phyloP scores from a whole-genome alignment of 495 filamentous ascomycete species.

The Penicillium dipodomyicola region DNA sequence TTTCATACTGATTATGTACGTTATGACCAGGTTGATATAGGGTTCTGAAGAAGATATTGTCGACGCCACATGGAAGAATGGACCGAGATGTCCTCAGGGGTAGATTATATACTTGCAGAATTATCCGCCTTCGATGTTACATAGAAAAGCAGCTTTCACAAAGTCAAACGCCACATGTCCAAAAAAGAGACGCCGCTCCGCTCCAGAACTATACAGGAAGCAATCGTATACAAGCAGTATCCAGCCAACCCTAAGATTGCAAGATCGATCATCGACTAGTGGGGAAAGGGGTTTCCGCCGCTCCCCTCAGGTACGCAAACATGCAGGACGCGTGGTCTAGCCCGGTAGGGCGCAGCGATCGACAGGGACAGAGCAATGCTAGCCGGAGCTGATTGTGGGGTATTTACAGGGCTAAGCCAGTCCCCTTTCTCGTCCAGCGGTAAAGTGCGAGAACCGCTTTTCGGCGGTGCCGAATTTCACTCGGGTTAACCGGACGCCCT shows the following conservation, averaged over 20 bases:
- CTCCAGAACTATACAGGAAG: neutral
- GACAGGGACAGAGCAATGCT: constrained; percentile 6
- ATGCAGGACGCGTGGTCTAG: neutral
- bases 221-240: neutral
- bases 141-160: neutral
- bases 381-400: neutral
- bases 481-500: constrained; percentile 69
- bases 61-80: neutral
- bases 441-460: constrained; percentile 73
- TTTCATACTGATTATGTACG: neutral
- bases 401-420: constrained; percentile 64
- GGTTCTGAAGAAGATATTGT: neutral
- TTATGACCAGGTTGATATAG: neutral
- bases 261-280: neutral
- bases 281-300: neutral
- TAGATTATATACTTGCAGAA: too few species aligned
- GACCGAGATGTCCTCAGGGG: neutral
- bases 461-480: constrained; percentile 70
- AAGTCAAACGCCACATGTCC: neutral
- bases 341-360: constrained; percentile 1
- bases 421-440: constrained; percentile 77
- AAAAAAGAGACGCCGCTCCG: neutral
- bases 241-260: neutral
- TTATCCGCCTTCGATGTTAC: neutral
- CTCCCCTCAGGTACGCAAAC: neutral